Conservation (phyloP, 768 basidiomycete species). For the Boletus insuetus region DNA sequence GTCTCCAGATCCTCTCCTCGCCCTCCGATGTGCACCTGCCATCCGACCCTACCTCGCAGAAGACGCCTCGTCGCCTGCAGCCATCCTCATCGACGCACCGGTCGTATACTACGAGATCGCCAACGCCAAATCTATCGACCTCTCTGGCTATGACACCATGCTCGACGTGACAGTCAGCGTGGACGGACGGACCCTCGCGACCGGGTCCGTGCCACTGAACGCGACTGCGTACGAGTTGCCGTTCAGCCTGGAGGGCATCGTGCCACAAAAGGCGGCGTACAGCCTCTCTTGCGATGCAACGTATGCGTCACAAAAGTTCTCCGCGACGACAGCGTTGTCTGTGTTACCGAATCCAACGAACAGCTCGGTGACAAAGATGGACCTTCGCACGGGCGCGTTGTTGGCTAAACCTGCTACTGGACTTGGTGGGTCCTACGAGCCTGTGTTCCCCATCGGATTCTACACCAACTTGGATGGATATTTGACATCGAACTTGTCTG, state of each 20-base stretch:
- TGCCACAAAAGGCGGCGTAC: constrained; percentile 37
- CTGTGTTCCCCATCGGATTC: constrained; percentile 47
- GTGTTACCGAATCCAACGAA: constrained; percentile 50
- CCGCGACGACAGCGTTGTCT: constrained; percentile 42
- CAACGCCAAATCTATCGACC: constrained; percentile 43
- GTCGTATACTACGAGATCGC: constrained; percentile 47
- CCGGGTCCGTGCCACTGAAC: constrained; percentile 49
- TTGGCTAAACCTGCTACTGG: constrained; percentile 52
- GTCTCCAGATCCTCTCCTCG: constrained; percentile 45
- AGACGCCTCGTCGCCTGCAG: constrained; percentile 42
- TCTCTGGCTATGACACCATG: constrained; percentile 15
- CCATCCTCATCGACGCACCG: constrained; percentile 52
- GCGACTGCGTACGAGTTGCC: constrained; percentile 47
- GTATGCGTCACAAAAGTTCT: constrained; percentile 42
- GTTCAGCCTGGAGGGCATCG: constrained; percentile 47
- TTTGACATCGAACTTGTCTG: constrained; percentile 18
- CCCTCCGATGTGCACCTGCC: constrained; percentile 56
- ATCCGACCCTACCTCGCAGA: constrained; percentile 60
- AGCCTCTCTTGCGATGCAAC: constrained; percentile 28
- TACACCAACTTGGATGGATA: constrained; percentile 43
- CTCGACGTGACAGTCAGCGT: constrained; percentile 46
- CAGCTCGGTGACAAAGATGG: constrained; percentile 62
- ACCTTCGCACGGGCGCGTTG: constrained; percentile 55
- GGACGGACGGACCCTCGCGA: constrained; percentile 42
- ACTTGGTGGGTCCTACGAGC: constrained; percentile 46